A percentile compares a stretch with the other conserved stretches of the same genome.
Conservation (phyloP, 2,329 filamentous ascomycete species). For the Metarhizium brunneum region DNA sequence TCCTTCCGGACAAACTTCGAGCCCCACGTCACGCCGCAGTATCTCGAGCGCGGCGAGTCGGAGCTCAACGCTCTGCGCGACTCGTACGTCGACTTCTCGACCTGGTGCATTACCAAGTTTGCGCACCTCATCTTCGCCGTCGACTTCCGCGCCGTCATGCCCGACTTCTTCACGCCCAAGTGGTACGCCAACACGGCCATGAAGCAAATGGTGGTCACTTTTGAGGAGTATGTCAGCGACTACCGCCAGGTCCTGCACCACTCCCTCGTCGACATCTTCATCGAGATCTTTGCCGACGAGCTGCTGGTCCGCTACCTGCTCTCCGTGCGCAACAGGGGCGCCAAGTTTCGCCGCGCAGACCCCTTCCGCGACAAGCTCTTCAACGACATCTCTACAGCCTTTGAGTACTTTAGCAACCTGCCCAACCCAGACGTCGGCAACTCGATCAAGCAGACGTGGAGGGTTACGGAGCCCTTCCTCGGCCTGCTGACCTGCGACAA, state of each 20-base stretch:
- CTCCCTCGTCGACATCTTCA: conserved; percentile 80
- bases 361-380: conserved; percentile 90
- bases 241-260: conserved; percentile 79
- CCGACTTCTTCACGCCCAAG: conserved; percentile 79
- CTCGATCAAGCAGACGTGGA: conserved; percentile 84
- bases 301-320: conserved; percentile 78
- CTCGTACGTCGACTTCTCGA: conserved; percentile 90
- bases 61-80: conserved; percentile 73
- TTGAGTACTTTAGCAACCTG: conserved; percentile 74
- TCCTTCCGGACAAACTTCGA: conserved; percentile 80
- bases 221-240: conserved; percentile 89
- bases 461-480: conserved; percentile 78
- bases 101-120: conserved; percentile 84
- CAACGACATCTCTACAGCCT: conserved; percentile 83
- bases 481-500: conserved; percentile 71
- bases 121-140: conserved; percentile 79
- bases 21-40: conserved; percentile 68
- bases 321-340: conserved; percentile 78
- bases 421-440: conserved; percentile 60
- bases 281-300: conserved; percentile 89
- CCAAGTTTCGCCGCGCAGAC: conserved; percentile 78
- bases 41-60: conserved; percentile 62
- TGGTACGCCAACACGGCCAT: conserved; percentile 87
- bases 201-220: conserved; percentile 88
- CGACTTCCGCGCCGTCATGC: conserved; percentile 76